phyloP scores from a whole-genome alignment of 225 moss, liverwort and hornwort species.

The Bryoerythrophyllum caledonicum region DNA sequence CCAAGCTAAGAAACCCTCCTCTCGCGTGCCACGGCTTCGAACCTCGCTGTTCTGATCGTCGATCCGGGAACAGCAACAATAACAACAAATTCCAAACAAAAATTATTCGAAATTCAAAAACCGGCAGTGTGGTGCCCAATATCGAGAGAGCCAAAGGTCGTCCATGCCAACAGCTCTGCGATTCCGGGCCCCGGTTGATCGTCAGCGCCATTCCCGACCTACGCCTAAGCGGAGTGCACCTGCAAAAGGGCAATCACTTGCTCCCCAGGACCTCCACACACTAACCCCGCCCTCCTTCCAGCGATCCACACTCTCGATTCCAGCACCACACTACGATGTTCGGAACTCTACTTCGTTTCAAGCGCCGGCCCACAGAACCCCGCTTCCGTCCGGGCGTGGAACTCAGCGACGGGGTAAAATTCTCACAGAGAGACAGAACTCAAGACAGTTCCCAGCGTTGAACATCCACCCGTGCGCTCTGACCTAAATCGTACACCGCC shows the following conservation, averaged over 20 bases:
- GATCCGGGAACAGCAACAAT: not conserved
- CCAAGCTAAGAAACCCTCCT: not conserved
- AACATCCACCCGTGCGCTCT: not conserved
- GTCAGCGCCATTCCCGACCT: not conserved
- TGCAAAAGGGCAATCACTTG: not conserved
- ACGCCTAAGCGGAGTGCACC: not conserved
- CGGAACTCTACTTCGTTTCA: not conserved
- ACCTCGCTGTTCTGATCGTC: not conserved
- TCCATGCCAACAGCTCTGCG: not conserved
- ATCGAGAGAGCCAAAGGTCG: not conserved
- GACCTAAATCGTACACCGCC: slow-evolving; percentile 3
- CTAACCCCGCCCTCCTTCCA: not conserved
- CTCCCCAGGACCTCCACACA: not conserved
- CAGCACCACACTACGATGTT: not conserved
- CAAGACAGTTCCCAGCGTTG: not conserved
- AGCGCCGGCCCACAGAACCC: slow-evolving; percentile 5
- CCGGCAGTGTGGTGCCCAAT: not conserved
- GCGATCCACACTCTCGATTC: not conserved
- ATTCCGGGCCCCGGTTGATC: not conserved
- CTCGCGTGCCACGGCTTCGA: not conserved
- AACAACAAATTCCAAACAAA: not conserved
- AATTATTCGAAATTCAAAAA: not conserved
- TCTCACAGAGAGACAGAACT: not conserved
- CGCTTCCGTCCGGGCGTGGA: not conserved
- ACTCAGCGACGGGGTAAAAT: not conserved